Base-by-base conservation (phyloP, 257 asterid genomes). In the Ilex asprella region DNA sequence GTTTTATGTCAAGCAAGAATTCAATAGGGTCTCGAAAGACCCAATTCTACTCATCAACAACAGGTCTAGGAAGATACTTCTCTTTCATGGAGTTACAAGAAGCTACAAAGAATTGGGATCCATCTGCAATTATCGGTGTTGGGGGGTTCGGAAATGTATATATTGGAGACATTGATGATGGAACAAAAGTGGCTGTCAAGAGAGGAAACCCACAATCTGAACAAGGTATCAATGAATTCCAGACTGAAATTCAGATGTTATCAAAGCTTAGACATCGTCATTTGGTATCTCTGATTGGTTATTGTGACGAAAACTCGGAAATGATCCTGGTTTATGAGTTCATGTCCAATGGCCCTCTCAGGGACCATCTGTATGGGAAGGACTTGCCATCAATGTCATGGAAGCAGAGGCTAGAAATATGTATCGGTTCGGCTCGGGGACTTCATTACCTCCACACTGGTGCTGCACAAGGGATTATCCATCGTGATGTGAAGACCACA, bases 181-280 rank as follows among this genome's bases (percentile, higher is more conserved):
- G 97, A 3, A 58, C 74, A 6, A 85, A 86, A 69, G 91, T 92
- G 5, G 99, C 96, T 0, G 82, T 92, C 1, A 92, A 92, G 63
- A 75, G 99, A 61, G 99, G 99, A 1, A 92, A 92, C 66, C 96
- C 97, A 0, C 93, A 85, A n/a, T 89, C 95, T 3, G 99, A 89
- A 51, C 99, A 92, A 66, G 99, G 99, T 12, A 85, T 92, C 55
- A 70, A 92, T 57, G 99, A 89, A 70, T 92, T 89, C 71, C 91
- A 89, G 47, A 89, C 97, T 0, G 99, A 92, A 73, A 89, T 92
- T 44, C 96, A 92, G 52, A 92, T 92, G 80, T 55, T 92, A 49
- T 89, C 97, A 7, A 92, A 92, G 67, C 91, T 92, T 31, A 67
- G 99, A 35, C 97, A 92, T 62, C 96, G 97, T 14, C 99, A 92